A percentile compares a stretch with the other conserved stretches of the same genome.
These are phyloP conservation scores for Capillidium rhysosporum DNA, from an alignment of 371 early-diverging fungal genomes.

Conservation along the genomic window DNA sequence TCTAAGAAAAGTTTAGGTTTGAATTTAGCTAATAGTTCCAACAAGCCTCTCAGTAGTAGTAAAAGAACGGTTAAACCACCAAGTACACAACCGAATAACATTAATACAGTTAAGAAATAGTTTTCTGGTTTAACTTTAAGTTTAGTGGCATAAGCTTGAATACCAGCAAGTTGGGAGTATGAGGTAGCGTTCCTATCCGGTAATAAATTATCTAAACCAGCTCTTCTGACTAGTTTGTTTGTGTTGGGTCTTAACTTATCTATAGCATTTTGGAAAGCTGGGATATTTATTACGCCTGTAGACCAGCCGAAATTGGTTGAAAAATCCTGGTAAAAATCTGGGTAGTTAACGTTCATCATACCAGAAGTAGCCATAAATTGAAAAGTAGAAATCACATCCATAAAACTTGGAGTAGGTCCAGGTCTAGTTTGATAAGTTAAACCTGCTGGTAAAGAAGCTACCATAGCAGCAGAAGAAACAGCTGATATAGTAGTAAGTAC, in stretches of 20 bases:
- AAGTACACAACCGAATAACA: neutral
- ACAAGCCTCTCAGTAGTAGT: neutral
- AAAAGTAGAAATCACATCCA: neutral
- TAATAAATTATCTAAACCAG: neutral
- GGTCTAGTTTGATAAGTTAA: neutral
- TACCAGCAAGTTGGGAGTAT: neutral
- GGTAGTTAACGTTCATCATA: constrained; percentile 1
- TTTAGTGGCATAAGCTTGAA: neutral
- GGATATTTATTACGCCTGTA: constrained; percentile 1
- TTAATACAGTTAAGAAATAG: constrained; percentile 4
- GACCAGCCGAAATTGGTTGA: constrained; percentile 6
- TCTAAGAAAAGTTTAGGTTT: constrained; percentile 9
- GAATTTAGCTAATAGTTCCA: neutral
- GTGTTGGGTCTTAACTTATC: neutral
- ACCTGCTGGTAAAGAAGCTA: neutral
- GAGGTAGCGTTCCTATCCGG: constrained; percentile 1
- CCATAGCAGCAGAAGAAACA: neutral
- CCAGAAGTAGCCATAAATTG: constrained; percentile 3
- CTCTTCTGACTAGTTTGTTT: neutral
- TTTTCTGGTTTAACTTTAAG: neutral
- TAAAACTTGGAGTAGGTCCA: neutral
- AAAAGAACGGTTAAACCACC: neutral
- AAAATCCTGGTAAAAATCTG: neutral
- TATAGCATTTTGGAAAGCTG: neutral
- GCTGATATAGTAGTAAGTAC: neutral